phyloP scores from a whole-genome alignment of 768 basidiomycete species.

The Rubroboletus pulcherrimus region DNA sequence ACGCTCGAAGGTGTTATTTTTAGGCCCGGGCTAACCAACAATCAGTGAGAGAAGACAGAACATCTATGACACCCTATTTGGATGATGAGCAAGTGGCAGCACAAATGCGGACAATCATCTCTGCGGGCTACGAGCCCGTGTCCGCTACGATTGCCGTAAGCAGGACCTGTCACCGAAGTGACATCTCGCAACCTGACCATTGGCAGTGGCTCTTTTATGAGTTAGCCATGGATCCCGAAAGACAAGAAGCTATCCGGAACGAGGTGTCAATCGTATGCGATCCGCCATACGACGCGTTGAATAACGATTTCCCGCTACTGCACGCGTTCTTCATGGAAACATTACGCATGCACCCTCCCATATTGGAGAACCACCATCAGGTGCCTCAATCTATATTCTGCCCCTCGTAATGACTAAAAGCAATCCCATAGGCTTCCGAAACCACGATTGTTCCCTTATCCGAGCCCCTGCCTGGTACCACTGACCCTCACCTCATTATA shows the following conservation, averaged over 20 bases:
- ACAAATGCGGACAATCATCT: conserved; percentile 62
- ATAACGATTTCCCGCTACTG: conserved; percentile 48
- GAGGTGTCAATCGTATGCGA: conserved; percentile 46
- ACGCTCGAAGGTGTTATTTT: conserved; percentile 6
- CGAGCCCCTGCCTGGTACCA: conserved; percentile 44
- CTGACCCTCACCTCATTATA: conserved; percentile 42
- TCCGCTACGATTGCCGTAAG: conserved; percentile 36
- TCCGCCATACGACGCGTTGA: conserved; percentile 50
- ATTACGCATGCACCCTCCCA: conserved; percentile 56
- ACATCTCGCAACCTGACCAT: conserved; percentile 4
- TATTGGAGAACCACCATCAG: conserved; percentile 65
- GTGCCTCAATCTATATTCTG: conserved; percentile 23
- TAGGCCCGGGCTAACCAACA: conserved; percentile 1
- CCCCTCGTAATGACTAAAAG: conserved; percentile 3
- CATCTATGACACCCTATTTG: conserved; percentile 36
- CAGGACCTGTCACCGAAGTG: background rate
- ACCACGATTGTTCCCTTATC: conserved; percentile 54
- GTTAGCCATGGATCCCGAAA: conserved; percentile 45
- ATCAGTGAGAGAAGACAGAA: conserved; percentile 43
- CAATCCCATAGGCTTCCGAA: conserved; percentile 40
- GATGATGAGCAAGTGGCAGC: conserved; percentile 50
- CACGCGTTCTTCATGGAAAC: conserved; percentile 62
- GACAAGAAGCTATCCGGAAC: conserved; percentile 56
- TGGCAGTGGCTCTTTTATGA: conserved; percentile 64
- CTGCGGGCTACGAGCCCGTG: conserved; percentile 48